A percentile compares a stretch with the other conserved stretches of the same genome.
Evolutionary conservation across 2,329 filamentous ascomycete genomes (phyloP).

Genomic region (Elsinoe perseae): DNA sequence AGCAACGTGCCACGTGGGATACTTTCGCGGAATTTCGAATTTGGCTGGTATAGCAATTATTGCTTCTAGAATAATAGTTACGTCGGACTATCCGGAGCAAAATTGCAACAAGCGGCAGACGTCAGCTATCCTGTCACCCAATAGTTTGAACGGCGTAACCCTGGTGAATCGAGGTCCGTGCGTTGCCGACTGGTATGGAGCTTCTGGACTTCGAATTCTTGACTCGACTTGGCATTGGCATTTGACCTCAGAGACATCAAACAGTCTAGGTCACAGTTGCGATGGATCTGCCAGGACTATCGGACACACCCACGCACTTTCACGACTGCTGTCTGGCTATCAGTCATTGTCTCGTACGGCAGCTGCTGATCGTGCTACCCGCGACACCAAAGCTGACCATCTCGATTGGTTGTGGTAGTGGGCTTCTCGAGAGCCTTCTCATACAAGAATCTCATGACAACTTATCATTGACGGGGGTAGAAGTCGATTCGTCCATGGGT

Average conservation of each 20-base stretch:
- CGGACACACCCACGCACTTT: conserved; percentile 16
- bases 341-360: conserved; percentile 14
- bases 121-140: conserved; percentile 3
- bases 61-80: neutral
- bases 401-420: conserved; percentile 46
- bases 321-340: conserved; percentile 19
- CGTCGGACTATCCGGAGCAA: conserved; percentile 1
- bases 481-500: conserved; percentile 41
- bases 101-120: neutral
- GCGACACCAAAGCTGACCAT: conserved; percentile 26
- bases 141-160: conserved; percentile 6
- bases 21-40: neutral
- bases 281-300: neutral
- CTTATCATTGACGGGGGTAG: conserved; percentile 39
- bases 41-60: neutral
- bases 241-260: neutral
- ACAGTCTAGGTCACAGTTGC: neutral
- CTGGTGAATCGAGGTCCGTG: neutral
- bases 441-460: conserved; percentile 26
- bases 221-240: neutral
- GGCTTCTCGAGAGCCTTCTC: conserved; percentile 42
- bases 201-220: neutral
- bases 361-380: conserved; percentile 13
- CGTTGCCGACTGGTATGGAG: neutral
- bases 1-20: neutral